phyloP scores from a whole-genome alignment of 1,284 basidiomycete genomes.

The Ganoderma multipileum region DNA sequence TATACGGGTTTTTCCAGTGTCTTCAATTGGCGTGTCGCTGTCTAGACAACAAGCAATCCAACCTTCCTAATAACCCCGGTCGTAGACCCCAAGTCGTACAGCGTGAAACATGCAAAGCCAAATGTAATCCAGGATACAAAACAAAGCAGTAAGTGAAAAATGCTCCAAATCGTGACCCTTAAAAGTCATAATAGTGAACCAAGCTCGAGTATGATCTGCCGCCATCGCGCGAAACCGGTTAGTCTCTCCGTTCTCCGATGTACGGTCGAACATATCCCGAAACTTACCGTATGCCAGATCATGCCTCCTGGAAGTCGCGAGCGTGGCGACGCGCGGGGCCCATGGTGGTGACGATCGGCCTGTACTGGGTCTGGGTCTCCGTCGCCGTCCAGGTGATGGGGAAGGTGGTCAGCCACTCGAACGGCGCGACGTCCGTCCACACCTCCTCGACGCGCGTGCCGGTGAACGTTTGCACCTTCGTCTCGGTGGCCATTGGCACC shows the following conservation, averaged over 20 bases:
- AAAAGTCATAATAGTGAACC: neutral
- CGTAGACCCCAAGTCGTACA: neutral
- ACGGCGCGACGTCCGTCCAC: slow-evolving; percentile 26
- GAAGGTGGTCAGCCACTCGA: slow-evolving; percentile 27
- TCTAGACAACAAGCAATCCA: neutral
- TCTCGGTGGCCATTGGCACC: slow-evolving; percentile 30
- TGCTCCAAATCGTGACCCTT: slow-evolving; percentile 2
- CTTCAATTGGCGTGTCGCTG: neutral
- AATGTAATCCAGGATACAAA: neutral
- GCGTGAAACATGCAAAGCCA: neutral
- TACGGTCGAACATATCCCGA: neutral
- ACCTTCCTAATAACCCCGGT: neutral
- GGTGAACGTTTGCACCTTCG: slow-evolving; percentile 26
- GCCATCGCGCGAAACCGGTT: neutral
- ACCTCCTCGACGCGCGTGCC: slow-evolving; percentile 29
- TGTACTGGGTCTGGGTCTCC: slow-evolving; percentile 24
- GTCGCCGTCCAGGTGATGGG: slow-evolving; percentile 27
- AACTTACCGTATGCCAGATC: neutral
- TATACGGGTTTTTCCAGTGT: neutral
- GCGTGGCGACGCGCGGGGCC: slow-evolving; percentile 24
- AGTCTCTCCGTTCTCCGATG: neutral
- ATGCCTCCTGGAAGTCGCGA: slow-evolving; percentile 28
- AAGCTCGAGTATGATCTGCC: neutral
- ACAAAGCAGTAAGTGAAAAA: neutral
- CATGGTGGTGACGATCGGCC: slow-evolving; percentile 20